Conservation (phyloP, 108 stramenopile genomes). For the Hondaea fermentalgiana region DNA sequence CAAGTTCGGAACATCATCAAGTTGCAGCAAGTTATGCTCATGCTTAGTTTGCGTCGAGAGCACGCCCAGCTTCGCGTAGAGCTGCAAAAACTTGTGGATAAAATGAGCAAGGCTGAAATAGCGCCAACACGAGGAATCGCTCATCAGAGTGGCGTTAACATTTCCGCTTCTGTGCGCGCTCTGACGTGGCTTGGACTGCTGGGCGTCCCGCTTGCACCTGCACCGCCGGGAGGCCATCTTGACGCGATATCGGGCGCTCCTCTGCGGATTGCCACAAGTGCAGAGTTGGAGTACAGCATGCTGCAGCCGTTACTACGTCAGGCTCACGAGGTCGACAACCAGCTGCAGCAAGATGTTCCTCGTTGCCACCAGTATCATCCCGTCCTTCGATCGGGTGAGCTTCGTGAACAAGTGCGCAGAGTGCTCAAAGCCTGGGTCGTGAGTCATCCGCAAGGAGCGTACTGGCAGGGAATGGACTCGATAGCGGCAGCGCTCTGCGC, state of each 20-base stretch:
- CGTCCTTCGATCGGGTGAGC: not conserved
- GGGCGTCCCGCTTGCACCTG: not conserved
- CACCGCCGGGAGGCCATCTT: not conserved
- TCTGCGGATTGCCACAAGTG: not conserved
- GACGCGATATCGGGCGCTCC: not conserved
- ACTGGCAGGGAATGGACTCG: slow-evolving; percentile 2
- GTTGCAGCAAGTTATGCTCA: too few relatives aligned
- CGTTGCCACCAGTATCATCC: not conserved
- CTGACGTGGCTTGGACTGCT: not conserved
- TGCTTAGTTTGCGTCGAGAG: too few relatives aligned
- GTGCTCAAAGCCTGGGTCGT: not conserved
- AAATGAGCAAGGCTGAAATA: too few relatives aligned
- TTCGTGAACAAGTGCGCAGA: not conserved
- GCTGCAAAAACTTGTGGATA: too few relatives aligned
- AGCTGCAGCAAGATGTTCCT: not conserved
- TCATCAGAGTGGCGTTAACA: too few relatives aligned
- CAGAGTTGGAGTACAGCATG: not conserved
- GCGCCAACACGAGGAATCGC: too few relatives aligned
- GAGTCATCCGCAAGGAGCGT: not conserved
- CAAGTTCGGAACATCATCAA: too few relatives aligned
- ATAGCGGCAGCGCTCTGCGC: not conserved
- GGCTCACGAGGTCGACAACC: not conserved
- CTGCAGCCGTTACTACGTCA: not conserved
- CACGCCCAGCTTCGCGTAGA: too few relatives aligned
- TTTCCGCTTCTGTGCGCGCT: not conserved